Evolutionary conservation across 768 basidiomycete species (phyloP).

Genomic region (Lactifluus echinatus): DNA sequence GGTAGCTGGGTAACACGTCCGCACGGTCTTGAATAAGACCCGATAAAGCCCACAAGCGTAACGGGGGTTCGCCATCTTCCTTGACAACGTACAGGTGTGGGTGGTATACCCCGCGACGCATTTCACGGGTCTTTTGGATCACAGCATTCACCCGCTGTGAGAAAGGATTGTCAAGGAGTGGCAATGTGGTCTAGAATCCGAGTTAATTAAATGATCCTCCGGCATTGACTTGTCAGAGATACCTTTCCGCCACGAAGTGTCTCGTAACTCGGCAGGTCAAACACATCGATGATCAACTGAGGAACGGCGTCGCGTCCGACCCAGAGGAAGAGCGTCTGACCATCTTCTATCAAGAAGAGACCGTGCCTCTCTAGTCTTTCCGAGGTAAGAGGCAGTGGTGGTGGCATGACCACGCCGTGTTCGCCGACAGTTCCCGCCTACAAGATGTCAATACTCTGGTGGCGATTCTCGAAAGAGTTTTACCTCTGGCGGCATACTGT

Average conservation of each 20-base stretch:
- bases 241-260: conserved; percentile 93
- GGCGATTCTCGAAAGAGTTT: conserved; percentile 15
- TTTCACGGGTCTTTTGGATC: conserved; percentile 89
- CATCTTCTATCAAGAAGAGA: conserved; percentile 93
- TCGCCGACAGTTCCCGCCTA: conserved; percentile 91
- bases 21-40: conserved; percentile 92
- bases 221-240: not conserved
- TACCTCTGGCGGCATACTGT: conserved; percentile 93
- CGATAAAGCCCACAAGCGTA: conserved; percentile 93
- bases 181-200: conserved; percentile 65
- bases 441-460: conserved; percentile 11
- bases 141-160: conserved; percentile 93
- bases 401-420: conserved; percentile 79
- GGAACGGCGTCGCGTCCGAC: conserved; percentile 98
- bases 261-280: conserved; percentile 82
- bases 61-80: conserved; percentile 92
- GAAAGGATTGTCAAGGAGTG: conserved; percentile 85
- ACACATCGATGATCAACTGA: conserved; percentile 88
- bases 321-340: conserved; percentile 97
- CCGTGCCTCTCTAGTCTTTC: conserved; percentile 93
- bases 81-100: conserved; percentile 95
- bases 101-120: conserved; percentile 86
- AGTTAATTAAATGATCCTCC: not conserved
- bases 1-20: conserved; percentile 91
- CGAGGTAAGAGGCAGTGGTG: conserved; percentile 84